These are phyloP conservation scores for Tolypocladium pustulatum DNA, from an alignment of 2,329 filamentous ascomycete species.

Conservation along the genomic window DNA sequence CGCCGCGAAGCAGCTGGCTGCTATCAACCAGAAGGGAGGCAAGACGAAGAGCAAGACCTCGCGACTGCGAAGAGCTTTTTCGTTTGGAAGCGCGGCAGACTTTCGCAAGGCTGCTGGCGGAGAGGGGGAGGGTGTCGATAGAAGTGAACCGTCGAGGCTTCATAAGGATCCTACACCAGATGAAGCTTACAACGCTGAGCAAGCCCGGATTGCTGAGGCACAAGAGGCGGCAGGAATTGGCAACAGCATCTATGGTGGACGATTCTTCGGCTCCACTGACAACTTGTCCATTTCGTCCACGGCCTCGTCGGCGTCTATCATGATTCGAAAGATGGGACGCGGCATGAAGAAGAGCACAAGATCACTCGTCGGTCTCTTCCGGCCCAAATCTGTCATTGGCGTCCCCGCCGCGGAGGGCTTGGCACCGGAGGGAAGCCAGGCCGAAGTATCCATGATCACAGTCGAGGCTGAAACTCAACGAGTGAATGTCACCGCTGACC, in stretches of 20 bases:
- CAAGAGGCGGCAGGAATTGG: slow-evolving; percentile 90
- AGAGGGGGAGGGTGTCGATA: slow-evolving; percentile 32
- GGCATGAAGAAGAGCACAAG: slow-evolving; percentile 93
- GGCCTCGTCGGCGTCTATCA: slow-evolving; percentile 79
- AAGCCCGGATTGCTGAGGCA: slow-evolving; percentile 80
- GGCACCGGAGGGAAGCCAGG: slow-evolving; percentile 57
- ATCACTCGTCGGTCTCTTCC: slow-evolving; percentile 86
- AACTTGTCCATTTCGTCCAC: slow-evolving; percentile 88
- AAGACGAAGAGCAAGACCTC: slow-evolving; percentile 78
- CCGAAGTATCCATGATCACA: slow-evolving; percentile 90
- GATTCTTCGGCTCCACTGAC: slow-evolving; percentile 86
- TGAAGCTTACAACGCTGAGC: slow-evolving; percentile 73
- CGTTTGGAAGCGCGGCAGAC: slow-evolving; percentile 91
- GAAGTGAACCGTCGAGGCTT: slow-evolving; percentile 38
- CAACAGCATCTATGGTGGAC: slow-evolving; percentile 84
- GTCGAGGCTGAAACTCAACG: slow-evolving; percentile 85
- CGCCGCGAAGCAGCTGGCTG: slow-evolving; percentile 74
- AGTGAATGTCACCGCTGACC: slow-evolving; percentile 65
- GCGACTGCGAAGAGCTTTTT: slow-evolving; percentile 81
- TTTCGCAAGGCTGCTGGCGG: slow-evolving; percentile 65
- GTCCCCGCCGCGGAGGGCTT: slow-evolving; percentile 60
- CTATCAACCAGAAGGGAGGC: slow-evolving; percentile 72
- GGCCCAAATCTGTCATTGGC: slow-evolving; percentile 84
- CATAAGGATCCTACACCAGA: slow-evolving; percentile 53
- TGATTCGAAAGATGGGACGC: slow-evolving; percentile 97